Base-by-base conservation (phyloP, 441 rosid species). In the Brassica hybrid region DNA sequence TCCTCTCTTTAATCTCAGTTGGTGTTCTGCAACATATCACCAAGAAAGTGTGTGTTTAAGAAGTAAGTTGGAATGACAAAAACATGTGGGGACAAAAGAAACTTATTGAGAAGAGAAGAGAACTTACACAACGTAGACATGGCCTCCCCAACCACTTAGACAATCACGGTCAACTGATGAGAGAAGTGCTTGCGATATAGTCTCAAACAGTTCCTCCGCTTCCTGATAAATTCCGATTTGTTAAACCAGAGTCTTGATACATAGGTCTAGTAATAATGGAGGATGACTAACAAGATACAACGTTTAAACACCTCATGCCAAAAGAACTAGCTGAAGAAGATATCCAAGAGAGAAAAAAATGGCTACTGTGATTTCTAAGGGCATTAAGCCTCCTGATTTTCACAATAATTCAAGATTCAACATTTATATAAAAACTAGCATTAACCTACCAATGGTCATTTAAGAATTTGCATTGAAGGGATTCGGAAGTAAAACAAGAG, bases 81-180 rank as follows among this genome's bases (percentile, higher is more conserved):
- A 16, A 14, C 0, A 27, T 18, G 61, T 25, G 63, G 41, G 34
- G 4, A 6, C 10, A 60, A 23, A 65, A 65, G 34, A 58, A 56
- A n/a, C 16, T 1, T 0, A 27, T 21, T 65, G 38, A 69, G 12
- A 27, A 32, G 14, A 71, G 23, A 70, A 45, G 79, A 16, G 2
- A 58, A 72, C 97, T 89, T 93, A 96, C 98, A 96, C 96, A 84
- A 96, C 84, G 76, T 93, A 96, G 75, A 93, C 93, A 64, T 92
- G 96, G 45, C 98, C 97, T 81, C 99, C 99, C 99, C 98, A 93
- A 45, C 99, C 98, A 85, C 97, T 92, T 72, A 96, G 81, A 79
- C 98, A 96, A 84, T 96, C 99, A 69, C 97, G 90, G 81, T 93
- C 98, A 4, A 96, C 97, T 0, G 99, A 96, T 30, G 99, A 83